Base-by-base conservation (phyloP, 306 rosid genomes). In the Lathyrus aphaca region DNA sequence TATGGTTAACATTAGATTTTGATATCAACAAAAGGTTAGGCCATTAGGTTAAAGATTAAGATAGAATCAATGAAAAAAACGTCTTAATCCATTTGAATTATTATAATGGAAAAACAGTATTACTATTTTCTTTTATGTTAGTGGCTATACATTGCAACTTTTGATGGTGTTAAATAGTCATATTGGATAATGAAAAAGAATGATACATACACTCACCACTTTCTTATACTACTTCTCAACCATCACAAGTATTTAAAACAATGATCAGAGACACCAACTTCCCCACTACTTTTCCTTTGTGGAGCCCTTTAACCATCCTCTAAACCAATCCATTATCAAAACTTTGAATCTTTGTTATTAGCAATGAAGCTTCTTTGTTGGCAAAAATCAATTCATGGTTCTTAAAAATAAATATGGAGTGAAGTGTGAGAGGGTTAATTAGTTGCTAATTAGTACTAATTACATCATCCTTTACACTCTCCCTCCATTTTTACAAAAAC, bases 191-290 rank as follows among this genome's bases (percentile, higher is more conserved):
- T 79, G 84, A 81, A 73, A 75, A 73, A 71, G 81, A 74, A 56
- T 67, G 64, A 64, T 37, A 29, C 39, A 35, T 35, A 35, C 39
- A 35, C 39, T 35, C 62, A 56, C 65, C 68, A 56, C 38, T 68
- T 23, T 54, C 66, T 38, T 54, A 53, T 60, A 61, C 62, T 60
- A 61, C 57, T 71, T 82, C 71, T 71, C 80, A 66, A 61, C 74
- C 86, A 79, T 64, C 81, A 68, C 82, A 64, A 81, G 84, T 87
- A 89, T 89, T 77, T 87, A 87, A 83, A 81, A 89, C 61, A 51
- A 48, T 17, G 74, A 76, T 69, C 79, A 57, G 66, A 80, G 75
- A 59, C 75, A 54, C 74, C 74, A 71, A 61, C 71, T 64, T 71
- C 74, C 67, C 87, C 91, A 81, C 87, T 77, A 62, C 80, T 79